These are phyloP conservation scores for Flagelloscypha sp. DNA, from an alignment of 768 basidiomycete genomes.

Conservation along the genomic window DNA sequence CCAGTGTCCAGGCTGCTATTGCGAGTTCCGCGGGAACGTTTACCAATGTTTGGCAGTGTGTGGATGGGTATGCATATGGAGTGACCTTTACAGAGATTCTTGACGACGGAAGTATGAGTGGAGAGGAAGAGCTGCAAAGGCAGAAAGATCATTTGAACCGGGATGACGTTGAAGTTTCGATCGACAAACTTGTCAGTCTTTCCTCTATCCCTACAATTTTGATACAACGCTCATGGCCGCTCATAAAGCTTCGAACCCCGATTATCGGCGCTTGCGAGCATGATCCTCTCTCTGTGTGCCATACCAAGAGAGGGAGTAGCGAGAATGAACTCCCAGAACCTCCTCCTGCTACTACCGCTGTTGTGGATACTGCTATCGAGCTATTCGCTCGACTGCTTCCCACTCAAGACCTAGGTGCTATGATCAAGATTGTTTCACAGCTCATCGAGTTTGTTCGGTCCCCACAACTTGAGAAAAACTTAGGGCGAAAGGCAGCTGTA, in stretches of 20 bases:
- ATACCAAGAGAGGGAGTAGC: slow-evolving; percentile 33
- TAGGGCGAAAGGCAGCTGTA: slow-evolving; percentile 79
- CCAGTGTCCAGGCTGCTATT: slow-evolving; percentile 86
- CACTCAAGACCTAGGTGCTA: slow-evolving; percentile 59
- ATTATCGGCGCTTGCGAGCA: slow-evolving; percentile 81
- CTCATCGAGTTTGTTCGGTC: slow-evolving; percentile 63
- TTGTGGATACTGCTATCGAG: slow-evolving; percentile 84
- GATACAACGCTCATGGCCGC: background rate
- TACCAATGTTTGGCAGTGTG: slow-evolving; percentile 75
- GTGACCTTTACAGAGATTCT: slow-evolving; percentile 61
- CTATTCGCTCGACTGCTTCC: slow-evolving; percentile 77
- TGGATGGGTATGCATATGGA: slow-evolving; percentile 89
- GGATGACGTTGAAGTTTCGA: slow-evolving; percentile 72
- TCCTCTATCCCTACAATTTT: background rate
- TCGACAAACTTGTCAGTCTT: slow-evolving; percentile 64
- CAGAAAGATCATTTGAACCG: slow-evolving; percentile 53
- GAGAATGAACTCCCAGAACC: slow-evolving; percentile 48
- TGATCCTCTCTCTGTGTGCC: slow-evolving; percentile 69
- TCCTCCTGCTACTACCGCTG: slow-evolving; percentile 70
- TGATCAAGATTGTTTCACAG: slow-evolving; percentile 44
- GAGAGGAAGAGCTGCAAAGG: slow-evolving; percentile 23
- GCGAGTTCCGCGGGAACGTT: slow-evolving; percentile 79
- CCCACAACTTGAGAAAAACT: slow-evolving; percentile 77
- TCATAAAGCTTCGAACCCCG: slow-evolving; percentile 57
- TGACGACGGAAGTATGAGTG: slow-evolving; percentile 32